A percentile compares a stretch with the other conserved stretches of the same genome.
Evolutionary conservation across 2,329 filamentous ascomycete genomes (phyloP).

Genomic region (Sphaerostilbella broomeana): DNA sequence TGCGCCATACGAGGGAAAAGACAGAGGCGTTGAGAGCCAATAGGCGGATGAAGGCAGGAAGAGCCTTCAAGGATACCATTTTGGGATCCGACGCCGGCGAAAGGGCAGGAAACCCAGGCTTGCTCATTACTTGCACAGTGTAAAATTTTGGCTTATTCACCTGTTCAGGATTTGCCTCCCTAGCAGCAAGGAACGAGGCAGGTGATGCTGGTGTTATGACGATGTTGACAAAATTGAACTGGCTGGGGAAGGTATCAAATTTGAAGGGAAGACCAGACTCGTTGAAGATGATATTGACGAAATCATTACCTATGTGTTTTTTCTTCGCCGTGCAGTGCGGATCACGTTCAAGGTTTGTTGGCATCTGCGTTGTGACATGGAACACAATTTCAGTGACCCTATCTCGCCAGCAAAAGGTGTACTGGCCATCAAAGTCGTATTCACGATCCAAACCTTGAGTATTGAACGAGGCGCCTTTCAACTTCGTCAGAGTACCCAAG

Average conservation of each 20-base stretch:
- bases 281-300: constrained; percentile 97
- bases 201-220: constrained; percentile 85
- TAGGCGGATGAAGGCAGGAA: constrained; percentile 80
- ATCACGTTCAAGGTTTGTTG: constrained; percentile 72
- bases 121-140: constrained; percentile 82
- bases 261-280: constrained; percentile 84
- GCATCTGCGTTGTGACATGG: constrained; percentile 96
- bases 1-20: constrained; percentile 85
- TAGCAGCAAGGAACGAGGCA: constrained; percentile 64
- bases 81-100: constrained; percentile 86
- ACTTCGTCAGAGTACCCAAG: constrained; percentile 71
- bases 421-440: constrained; percentile 74
- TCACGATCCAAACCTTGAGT: constrained; percentile 82
- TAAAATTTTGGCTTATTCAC: constrained; percentile 58
- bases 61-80: constrained; percentile 73
- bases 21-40: constrained; percentile 90
- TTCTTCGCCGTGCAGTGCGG: constrained; percentile 79
- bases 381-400: constrained; percentile 92
- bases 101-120: constrained; percentile 82
- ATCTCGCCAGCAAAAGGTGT: constrained; percentile 91
- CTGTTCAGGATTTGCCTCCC: constrained; percentile 34
- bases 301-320: constrained; percentile 92
- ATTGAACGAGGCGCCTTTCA: constrained; percentile 83
- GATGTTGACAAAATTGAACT: constrained; percentile 96
- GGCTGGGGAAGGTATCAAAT: constrained; percentile 87